These are phyloP conservation scores for Durusdinium trenchii DNA, from an alignment of 73 alveolate species.

Conservation along the genomic window DNA sequence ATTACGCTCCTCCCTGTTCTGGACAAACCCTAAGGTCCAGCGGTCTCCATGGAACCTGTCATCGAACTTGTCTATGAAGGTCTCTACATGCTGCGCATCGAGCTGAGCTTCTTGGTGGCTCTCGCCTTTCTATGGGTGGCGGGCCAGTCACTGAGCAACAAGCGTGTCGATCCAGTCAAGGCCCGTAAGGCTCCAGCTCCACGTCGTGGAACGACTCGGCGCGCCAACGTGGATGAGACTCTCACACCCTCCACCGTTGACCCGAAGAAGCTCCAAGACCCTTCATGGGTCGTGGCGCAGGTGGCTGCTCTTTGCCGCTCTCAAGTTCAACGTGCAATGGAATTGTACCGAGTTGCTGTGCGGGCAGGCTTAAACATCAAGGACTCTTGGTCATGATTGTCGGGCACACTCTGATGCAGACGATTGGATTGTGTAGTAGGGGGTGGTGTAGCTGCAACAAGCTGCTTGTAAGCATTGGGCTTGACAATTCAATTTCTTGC, in stretches of 20 bases:
- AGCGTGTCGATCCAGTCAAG: conserved; percentile 20
- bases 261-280: conserved; percentile 84
- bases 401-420: too few species aligned
- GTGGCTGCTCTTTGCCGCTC: conserved; percentile 74
- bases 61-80: conserved; percentile 93
- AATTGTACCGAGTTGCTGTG: conserved; percentile 59
- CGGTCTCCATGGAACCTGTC: conserved; percentile 94
- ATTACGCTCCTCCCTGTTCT: conserved; percentile 83
- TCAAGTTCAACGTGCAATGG: conserved; percentile 87
- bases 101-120: conserved; percentile 68
- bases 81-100: conserved; percentile 93
- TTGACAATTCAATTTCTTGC: not conserved
- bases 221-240: conserved; percentile 22
- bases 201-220: conserved; percentile 2
- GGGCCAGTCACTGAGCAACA: conserved; percentile 31
- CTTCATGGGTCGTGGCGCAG: conserved; percentile 84
- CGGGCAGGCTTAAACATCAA: conserved; percentile 30
- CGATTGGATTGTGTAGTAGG: too few species aligned
- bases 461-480: too few species aligned
- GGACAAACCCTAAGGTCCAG: conserved; percentile 96
- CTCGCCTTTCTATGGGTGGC: conserved; percentile 85
- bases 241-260: conserved; percentile 63
- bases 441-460: too few species aligned
- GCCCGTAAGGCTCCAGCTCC: conserved; percentile 72
- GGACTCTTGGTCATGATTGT: conserved; percentile 1